Evolutionary conservation across 2,329 filamentous ascomycete genomes (phyloP).

Genomic region (Arthrobotrys conoides): DNA sequence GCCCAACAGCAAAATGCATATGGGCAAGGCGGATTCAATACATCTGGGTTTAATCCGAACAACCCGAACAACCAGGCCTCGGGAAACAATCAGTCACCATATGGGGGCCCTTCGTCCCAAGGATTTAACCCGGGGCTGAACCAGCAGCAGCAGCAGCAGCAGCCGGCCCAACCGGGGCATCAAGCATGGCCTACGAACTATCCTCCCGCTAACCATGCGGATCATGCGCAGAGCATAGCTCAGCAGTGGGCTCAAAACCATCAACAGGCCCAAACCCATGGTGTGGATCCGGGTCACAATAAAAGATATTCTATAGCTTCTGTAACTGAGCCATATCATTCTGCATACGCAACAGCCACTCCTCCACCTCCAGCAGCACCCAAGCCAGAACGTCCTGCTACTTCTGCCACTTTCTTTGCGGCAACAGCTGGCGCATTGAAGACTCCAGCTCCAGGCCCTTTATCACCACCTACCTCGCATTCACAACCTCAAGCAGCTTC

Average conservation of each 20-base stretch:
- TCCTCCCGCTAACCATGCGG: constrained; percentile 30
- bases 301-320: constrained; percentile 54
- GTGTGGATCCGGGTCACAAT: constrained; percentile 36
- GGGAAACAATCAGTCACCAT: constrained; percentile 19
- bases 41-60: constrained; percentile 26
- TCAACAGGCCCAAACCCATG: constrained; percentile 48
- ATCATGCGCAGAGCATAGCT: constrained; percentile 53
- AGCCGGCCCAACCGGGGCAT: constrained; percentile 46
- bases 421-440: constrained; percentile 59
- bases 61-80: constrained; percentile 33
- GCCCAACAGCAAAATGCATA: constrained; percentile 32
- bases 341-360: constrained; percentile 58
- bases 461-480: constrained; percentile 46
- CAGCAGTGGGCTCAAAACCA: constrained; percentile 60
- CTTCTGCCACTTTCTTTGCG: constrained; percentile 58
- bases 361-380: constrained; percentile 57
- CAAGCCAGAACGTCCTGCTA: constrained; percentile 59
- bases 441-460: constrained; percentile 42
- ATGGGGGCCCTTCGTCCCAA: constrained; percentile 35
- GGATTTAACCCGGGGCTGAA: constrained; percentile 39
- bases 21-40: constrained; percentile 41
- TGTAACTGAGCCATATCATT: constrained; percentile 53
- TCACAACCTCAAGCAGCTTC: constrained; percentile 34
- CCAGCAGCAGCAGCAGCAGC: constrained; percentile 41
- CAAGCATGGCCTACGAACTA: constrained; percentile 49